phyloP scores from a whole-genome alignment of 2,329 filamentous ascomycete species.

The Microsporum canis region DNA sequence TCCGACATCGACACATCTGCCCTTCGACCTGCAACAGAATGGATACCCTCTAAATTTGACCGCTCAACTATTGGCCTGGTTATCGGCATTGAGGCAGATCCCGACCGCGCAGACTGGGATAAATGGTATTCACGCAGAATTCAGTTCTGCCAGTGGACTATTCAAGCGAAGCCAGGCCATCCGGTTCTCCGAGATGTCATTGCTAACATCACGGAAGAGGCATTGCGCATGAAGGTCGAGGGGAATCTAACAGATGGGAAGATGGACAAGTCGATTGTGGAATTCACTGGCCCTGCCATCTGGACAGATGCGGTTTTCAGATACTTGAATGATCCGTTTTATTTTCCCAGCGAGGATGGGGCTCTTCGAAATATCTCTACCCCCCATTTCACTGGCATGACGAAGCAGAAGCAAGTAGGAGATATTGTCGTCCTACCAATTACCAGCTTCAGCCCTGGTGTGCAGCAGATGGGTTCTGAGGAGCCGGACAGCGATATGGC shows the following conservation, averaged over 20 bases:
- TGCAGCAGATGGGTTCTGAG: conserved; percentile 82
- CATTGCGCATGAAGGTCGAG: conserved; percentile 58
- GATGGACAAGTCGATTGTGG: conserved; percentile 65
- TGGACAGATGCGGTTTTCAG: conserved; percentile 91
- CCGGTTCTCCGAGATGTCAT: conserved; percentile 83
- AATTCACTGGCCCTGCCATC: conserved; percentile 84
- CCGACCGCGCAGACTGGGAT: conserved; percentile 82
- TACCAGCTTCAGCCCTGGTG: conserved; percentile 91
- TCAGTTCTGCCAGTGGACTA: conserved; percentile 99
- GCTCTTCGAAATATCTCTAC: conserved; percentile 68
- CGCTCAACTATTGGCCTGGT: conserved; percentile 71
- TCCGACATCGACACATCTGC: conserved; percentile 86
- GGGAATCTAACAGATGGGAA: conserved; percentile 53
- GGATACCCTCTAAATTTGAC: conserved; percentile 71
- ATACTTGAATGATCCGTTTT: conserved; percentile 85
- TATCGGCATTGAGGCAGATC: conserved; percentile 91
- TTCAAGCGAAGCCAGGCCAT: conserved; percentile 89
- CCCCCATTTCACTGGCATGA: conserved; percentile 81
- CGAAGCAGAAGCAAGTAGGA: conserved; percentile 69
- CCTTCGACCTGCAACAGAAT: conserved; percentile 70
- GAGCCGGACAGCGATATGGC: conserved; percentile 89
- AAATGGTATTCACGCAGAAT: conserved; percentile 94
- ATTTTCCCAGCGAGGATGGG: conserved; percentile 61
- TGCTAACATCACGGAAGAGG: conserved; percentile 70
- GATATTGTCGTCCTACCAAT: conserved; percentile 92